These are phyloP conservation scores for Macroventuria anomochaeta DNA, from an alignment of 2,329 filamentous ascomycete genomes.

Conservation along the genomic window DNA sequence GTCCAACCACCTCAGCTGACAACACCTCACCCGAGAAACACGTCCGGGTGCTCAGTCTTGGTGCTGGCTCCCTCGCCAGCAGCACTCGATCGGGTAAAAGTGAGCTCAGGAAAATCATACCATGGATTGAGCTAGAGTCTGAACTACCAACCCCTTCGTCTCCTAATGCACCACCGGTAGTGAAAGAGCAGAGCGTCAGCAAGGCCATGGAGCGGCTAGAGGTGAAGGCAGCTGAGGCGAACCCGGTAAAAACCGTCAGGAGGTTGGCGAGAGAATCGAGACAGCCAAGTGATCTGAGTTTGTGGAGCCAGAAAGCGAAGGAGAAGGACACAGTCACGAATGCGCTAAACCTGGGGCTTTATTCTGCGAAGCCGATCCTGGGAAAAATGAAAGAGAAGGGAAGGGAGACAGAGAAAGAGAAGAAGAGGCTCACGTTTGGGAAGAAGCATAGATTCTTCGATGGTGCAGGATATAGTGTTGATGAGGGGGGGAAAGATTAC, in stretches of 20 bases:
- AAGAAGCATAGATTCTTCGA: constrained; percentile 2
- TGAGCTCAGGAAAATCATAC: constrained; percentile 6
- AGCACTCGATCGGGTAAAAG: neutral
- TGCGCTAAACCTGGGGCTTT: neutral
- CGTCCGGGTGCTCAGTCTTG: neutral
- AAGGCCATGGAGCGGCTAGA: neutral
- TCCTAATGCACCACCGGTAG: neutral
- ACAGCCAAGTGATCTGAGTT: neutral
- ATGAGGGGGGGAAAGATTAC: neutral
- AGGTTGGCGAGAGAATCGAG: neutral
- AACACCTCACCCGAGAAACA: neutral
- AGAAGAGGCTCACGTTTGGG: neutral
- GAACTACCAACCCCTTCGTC: neutral
- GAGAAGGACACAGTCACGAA: neutral
- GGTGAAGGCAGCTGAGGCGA: constrained; percentile 1
- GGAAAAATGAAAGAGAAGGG: neutral
- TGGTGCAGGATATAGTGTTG: neutral
- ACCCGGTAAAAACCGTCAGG: constrained; percentile 5
- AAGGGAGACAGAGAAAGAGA: neutral
- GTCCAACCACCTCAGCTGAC: neutral
- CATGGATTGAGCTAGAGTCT: constrained; percentile 8
- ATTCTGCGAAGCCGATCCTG: neutral
- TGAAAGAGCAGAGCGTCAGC: neutral
- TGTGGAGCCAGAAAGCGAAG: neutral
- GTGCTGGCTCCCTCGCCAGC: neutral